Evolutionary conservation across 2,329 filamentous ascomycete species (phyloP).

Genomic region (Aspergillus fumigatus): DNA sequence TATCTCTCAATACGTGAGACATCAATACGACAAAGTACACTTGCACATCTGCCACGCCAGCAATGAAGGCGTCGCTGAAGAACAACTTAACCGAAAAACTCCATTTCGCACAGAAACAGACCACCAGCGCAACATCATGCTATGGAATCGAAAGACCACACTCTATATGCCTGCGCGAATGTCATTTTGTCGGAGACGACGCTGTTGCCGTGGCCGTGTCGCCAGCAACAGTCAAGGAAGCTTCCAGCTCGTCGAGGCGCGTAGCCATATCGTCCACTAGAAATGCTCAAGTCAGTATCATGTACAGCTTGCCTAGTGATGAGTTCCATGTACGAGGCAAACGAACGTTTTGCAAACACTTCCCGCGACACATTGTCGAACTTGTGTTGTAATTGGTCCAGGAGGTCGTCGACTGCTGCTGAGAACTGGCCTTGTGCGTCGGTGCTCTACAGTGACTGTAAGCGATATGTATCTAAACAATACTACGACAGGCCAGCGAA

Average conservation of each 20-base stretch:
- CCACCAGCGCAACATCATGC: neutral
- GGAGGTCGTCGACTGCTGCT: constrained; percentile 76
- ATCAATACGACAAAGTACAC: neutral
- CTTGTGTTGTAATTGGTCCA: constrained; percentile 79
- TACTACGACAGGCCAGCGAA: constrained; percentile 1
- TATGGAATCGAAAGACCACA: neutral
- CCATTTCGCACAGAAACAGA: neutral
- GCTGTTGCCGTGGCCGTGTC: constrained; percentile 23
- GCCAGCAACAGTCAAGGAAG: constrained; percentile 59
- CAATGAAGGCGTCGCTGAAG: neutral
- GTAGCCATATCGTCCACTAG: constrained; percentile 92
- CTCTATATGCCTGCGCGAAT: neutral
- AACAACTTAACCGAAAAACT: constrained; percentile 1
- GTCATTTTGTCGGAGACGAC: constrained; percentile 14
- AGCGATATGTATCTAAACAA: neutral
- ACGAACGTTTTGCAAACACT: constrained; percentile 81
- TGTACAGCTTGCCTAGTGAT: neutral
- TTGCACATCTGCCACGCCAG: neutral
- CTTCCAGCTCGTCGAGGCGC: constrained; percentile 76
- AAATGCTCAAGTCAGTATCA: neutral
- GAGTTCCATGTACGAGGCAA: neutral
- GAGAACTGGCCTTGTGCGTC: constrained; percentile 54
- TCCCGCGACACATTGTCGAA: constrained; percentile 81
- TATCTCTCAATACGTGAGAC: neutral
- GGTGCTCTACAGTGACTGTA: constrained; percentile 18